Evolutionary conservation across 805 yeast species (phyloP), one percentile per base, ranked within the genome.

Genomic region (Ogataea nonfermentans): DNA sequence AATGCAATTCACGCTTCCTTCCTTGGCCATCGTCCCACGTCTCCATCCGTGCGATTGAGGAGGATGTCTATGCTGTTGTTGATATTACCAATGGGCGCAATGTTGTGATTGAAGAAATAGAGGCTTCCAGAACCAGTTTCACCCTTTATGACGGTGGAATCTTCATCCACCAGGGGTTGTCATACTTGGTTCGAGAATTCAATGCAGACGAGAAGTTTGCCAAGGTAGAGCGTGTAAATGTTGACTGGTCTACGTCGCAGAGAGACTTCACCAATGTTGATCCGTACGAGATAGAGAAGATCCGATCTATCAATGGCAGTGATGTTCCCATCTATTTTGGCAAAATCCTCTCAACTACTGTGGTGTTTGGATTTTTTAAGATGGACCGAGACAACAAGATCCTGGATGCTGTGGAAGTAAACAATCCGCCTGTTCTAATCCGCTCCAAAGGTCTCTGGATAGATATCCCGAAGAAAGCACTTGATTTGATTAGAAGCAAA

Each of bases 221-320:
- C 1, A 83, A 81, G 43, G 96, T 91, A 4, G 83, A 78, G 52
- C 65, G 96, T 36, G 96, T 89, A 0, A 81, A 83, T 53, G 99
- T 93, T 11, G 96, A 91, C 48, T 93, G 98, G 98, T 73, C 78
- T 1, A 93, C 99, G 0, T 73, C 74, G 32, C 98, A 91, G 57
- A 68, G 99, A 40, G 99, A 93, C 60, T 93, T 74, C 52, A 87
- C 96, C 0, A 95, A 93, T 61, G 84, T 93, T 7, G 98, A 93
- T 58, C 97, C 99, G 0, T 59, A 72, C 15, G 81, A 80, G 51
- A 80, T 83, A 36, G 89, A 84, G 50, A 61, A 68, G 40, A 74
- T 84, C 3, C 67, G 85, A 40, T 75, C 84, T 4, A 57, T 83
- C 13, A 69, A 78, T 29, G 68, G 66, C 30, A 64, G 56, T 27